Evolutionary conservation across 345 rosid species (phyloP).

Genomic region (Ailanthus altissimus): DNA sequence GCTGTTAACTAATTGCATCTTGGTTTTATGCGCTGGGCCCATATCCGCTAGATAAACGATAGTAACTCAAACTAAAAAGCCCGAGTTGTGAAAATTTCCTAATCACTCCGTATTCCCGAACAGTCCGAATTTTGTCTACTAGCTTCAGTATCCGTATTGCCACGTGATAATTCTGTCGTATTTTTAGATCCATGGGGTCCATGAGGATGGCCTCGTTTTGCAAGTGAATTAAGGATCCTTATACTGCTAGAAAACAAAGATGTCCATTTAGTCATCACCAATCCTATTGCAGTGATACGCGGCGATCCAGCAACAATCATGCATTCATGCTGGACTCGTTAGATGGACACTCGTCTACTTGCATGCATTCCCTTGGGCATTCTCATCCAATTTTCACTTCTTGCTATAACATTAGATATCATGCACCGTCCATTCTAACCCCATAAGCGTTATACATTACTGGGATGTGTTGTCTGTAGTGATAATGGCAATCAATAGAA

Average conservation of each 20-base stretch:
- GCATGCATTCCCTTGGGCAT: constrained; percentile 29
- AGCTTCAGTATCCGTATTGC: background rate
- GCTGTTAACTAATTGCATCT: background rate
- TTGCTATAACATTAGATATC: too few species aligned
- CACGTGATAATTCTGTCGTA: background rate
- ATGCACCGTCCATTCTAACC: background rate
- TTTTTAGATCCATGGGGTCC: too few species aligned
- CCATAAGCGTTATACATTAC: background rate
- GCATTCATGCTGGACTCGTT: constrained; percentile 32
- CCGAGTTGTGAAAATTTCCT: too few species aligned
- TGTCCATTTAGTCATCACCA: background rate
- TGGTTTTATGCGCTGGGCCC: background rate
- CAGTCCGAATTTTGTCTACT: background rate
- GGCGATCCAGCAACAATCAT: constrained; percentile 19
- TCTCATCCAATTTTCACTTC: constrained; percentile 10
- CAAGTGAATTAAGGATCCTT: background rate
- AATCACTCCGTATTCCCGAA: background rate
- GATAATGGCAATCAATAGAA: constrained; percentile 26
- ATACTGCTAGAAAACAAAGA: background rate
- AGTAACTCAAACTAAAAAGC: too few species aligned
- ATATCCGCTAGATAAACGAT: too few species aligned
- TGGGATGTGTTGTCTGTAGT: too few species aligned
- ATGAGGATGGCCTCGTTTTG: too few species aligned
- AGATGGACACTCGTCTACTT: constrained; percentile 34
- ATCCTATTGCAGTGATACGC: constrained; percentile 5